phyloP scores from a whole-genome alignment of 2,329 filamentous ascomycete genomes.

The Venturia aucupariae region DNA sequence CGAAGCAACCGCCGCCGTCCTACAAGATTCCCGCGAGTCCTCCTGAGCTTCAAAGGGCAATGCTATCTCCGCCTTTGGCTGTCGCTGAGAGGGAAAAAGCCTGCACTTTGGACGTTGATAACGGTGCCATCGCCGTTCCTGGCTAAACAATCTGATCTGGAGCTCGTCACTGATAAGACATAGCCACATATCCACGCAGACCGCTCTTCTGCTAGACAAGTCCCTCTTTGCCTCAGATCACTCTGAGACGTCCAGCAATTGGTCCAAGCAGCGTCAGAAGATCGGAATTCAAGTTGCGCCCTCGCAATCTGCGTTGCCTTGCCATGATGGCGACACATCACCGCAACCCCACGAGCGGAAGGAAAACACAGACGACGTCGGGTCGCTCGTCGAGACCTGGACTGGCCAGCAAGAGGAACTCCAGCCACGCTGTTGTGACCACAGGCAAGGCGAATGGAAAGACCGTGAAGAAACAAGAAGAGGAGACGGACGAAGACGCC shows the following conservation, averaged over 20 bases:
- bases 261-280: neutral
- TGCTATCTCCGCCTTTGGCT: neutral
- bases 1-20: neutral
- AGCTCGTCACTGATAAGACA: conserved; percentile 7
- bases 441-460: conserved; percentile 9
- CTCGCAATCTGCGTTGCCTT: neutral
- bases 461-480: conserved; percentile 20
- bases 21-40: neutral
- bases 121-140: neutral
- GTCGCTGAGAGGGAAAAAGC: neutral
- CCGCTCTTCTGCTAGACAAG: conserved; percentile 1
- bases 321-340: conserved; percentile 11
- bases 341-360: neutral
- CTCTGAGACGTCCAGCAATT: conserved; percentile 1
- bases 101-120: neutral
- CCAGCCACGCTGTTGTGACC: neutral
- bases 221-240: neutral
- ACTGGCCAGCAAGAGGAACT: conserved; percentile 10
- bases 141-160: neutral
- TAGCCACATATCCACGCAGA: neutral
- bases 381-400: conserved; percentile 10
- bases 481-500: conserved; percentile 37
- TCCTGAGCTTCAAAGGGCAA: neutral
- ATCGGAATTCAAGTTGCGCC: neutral
- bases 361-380: neutral